Evolutionary conservation across 2,329 filamentous ascomycete genomes (phyloP).

Genomic region (Setomelanomma holmii): DNA sequence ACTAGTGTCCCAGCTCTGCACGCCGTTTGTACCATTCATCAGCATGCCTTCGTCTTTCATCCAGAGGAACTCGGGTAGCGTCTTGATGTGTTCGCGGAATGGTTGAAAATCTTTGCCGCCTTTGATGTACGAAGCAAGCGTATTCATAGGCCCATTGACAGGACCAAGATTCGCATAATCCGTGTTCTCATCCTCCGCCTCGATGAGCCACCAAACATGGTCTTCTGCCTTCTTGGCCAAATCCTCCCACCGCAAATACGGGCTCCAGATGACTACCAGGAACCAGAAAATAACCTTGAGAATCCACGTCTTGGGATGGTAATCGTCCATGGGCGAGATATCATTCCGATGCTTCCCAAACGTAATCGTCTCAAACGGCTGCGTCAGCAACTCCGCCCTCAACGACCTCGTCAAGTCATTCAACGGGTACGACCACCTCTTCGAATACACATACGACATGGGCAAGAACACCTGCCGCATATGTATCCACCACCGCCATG

Average conservation of each 20-base stretch:
- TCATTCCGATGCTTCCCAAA: conserved; percentile 82
- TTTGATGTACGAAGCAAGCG: conserved; percentile 82
- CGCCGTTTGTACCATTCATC: conserved; percentile 96
- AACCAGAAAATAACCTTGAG: conserved; percentile 81
- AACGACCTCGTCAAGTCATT: conserved; percentile 76
- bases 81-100: conserved; percentile 78
- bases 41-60: conserved; percentile 92
- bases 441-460: conserved; percentile 90
- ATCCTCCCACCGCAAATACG: conserved; percentile 71
- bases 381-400: conserved; percentile 80
- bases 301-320: conserved; percentile 88
- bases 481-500: conserved; percentile 98
- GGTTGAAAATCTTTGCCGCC: conserved; percentile 78
- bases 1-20: conserved; percentile 95
- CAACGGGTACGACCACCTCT: conserved; percentile 77
- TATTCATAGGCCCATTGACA: conserved; percentile 89
- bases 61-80: conserved; percentile 88
- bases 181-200: conserved; percentile 93
- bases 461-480: conserved; percentile 96
- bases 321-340: conserved; percentile 83
- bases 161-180: conserved; percentile 86
- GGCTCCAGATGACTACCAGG: conserved; percentile 80
- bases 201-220: conserved; percentile 81
- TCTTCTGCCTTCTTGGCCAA: conserved; percentile 77
- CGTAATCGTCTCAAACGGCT: conserved; percentile 78